These are phyloP conservation scores for Streptanthus diversifolius DNA, from an alignment of 345 rosid genomes.

Conservation along the genomic window DNA sequence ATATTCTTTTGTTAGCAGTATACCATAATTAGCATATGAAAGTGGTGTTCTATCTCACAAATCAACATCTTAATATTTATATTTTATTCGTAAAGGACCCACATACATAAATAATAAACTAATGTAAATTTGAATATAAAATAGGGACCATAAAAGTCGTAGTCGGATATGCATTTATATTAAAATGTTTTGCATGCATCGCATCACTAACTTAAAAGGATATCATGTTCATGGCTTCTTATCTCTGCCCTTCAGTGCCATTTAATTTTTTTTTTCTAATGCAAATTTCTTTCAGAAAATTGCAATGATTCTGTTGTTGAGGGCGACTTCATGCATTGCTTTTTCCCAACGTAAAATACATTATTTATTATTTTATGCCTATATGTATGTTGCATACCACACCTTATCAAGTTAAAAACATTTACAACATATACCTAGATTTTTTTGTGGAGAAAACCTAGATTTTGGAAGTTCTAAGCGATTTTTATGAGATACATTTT, in stretches of 20 bases:
- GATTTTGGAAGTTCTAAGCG: neutral
- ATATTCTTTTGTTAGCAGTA: conserved; percentile 2
- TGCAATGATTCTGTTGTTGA: conserved; percentile 53
- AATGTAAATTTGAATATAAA: neutral
- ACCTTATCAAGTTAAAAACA: neutral
- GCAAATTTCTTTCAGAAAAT: conserved; percentile 25
- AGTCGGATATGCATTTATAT: conserved; percentile 25
- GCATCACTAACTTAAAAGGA: conserved; percentile 34
- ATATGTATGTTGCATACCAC: neutral
- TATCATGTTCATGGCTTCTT: conserved; percentile 28
- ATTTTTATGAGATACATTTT: neutral
- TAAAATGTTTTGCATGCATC: conserved; percentile 36
- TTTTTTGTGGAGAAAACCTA: too few relatives aligned
- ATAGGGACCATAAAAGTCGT: conserved; percentile 30
- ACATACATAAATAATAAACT: neutral
- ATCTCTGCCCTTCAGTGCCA: conserved; percentile 32
- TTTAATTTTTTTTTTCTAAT: too few relatives aligned
- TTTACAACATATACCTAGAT: too few relatives aligned
- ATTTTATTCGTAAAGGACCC: neutral
- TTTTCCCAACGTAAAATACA: conserved; percentile 69
- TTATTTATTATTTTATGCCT: neutral
- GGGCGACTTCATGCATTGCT: conserved; percentile 84
- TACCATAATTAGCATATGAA: conserved; percentile 2
- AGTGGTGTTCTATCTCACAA: conserved; percentile 22
- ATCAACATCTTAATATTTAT: conserved; percentile 12